Evolutionary conservation across 2,329 filamentous ascomycete genomes (phyloP), one percentile per base, ranked within the genome.

Genomic region (Mollisia scopiformis): DNA sequence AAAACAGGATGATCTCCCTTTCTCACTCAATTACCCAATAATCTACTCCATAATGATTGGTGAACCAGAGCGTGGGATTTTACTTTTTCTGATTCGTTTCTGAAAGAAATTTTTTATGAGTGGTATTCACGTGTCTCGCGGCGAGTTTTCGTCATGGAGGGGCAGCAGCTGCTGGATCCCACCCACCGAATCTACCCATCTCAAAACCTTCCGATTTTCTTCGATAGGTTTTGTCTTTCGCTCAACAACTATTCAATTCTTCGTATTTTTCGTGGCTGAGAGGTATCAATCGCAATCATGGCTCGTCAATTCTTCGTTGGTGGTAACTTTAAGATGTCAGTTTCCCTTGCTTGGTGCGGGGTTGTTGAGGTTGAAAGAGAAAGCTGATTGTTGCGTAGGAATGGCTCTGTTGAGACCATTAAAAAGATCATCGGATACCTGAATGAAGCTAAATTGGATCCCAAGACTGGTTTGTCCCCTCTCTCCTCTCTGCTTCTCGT

Each of bases 261-360:
- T 35, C 57, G 8, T n/a, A 37, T 23, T 27, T n/a, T 35, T 52
- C 30, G 14, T 14, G 46, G 19, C 8, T 35, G 6, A 1, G 5
- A 31, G 55, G 23, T 27, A 62, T 13, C 60, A 62, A 63, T 62
- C 59, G 65, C 63, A 71, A 75, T 66, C 72, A 97, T 96, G 93
- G 85, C 89, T 86, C 93, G 93, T 84, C 90, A 93, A 84, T 97
- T 96, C 85, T 96, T 97, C 79, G 91, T 97, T 79, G 93, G 93
- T 79, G 93, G 93, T 77, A 99, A 99, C 89, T 98, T 98, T 84
- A 98, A 99, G 87, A 98, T 98, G 93, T 96, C 82, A 76, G 85
- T 78, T 37, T 49, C 23, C 61, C 31, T n/a, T n/a, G n/a, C 64
- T 62, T 49, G 28, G 46, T 58, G 57, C n/a, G n/a, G n/a, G 21